phyloP scores from a whole-genome alignment of 2,329 filamentous ascomycete species.

The Penicillium paneum region DNA sequence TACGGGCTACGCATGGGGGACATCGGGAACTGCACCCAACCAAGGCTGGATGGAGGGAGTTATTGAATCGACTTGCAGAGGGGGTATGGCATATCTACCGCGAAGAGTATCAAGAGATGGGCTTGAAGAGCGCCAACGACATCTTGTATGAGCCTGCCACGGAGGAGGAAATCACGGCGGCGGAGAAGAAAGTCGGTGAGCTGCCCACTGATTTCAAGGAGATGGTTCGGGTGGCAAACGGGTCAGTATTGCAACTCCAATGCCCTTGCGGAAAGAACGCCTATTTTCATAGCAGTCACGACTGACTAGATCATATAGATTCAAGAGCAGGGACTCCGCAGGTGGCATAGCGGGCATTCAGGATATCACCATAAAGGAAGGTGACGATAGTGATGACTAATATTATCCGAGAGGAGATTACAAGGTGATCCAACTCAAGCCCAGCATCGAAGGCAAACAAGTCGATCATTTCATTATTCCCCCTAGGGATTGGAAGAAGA shows the following conservation, averaged over 20 bases:
- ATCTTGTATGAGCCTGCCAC: background rate
- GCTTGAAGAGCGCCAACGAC: background rate
- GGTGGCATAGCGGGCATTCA: background rate
- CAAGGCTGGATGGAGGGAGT: background rate
- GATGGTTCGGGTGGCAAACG: background rate
- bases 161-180: background rate
- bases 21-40: background rate
- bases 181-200: background rate
- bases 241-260: background rate
- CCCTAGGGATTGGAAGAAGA: background rate
- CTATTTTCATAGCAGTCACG: too few relatives aligned
- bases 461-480: background rate
- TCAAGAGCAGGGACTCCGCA: background rate
- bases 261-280: background rate
- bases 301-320: background rate
- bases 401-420: too few relatives aligned
- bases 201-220: background rate
- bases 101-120: background rate
- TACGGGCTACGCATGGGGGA: background rate
- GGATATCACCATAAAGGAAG: background rate
- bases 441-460: background rate
- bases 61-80: background rate
- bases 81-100: background rate
- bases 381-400: too few relatives aligned
- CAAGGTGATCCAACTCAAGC: background rate